These are phyloP conservation scores for Ceratobasidium sp. DNA, from an alignment of 1,284 basidiomycete species.

Conservation along the genomic window DNA sequence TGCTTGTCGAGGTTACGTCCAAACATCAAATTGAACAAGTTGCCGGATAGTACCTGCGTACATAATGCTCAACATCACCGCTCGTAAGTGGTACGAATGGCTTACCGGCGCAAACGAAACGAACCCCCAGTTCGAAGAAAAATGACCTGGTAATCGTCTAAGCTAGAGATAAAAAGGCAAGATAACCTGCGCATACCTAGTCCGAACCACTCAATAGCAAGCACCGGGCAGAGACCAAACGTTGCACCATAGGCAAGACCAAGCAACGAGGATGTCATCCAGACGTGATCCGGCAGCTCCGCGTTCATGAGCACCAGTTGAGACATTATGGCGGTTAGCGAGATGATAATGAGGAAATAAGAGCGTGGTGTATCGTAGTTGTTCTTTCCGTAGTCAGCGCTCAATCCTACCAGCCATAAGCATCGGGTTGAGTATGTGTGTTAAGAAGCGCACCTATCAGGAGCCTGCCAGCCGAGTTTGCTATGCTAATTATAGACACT, in stretches of 20 bases:
- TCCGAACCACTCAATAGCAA: slow-evolving; percentile 88
- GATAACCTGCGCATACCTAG: slow-evolving; percentile 58
- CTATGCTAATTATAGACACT: slow-evolving; percentile 84
- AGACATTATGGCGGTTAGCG: slow-evolving; percentile 71
- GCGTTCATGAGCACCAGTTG: slow-evolving; percentile 67
- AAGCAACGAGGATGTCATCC: slow-evolving; percentile 75
- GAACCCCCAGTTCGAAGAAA: slow-evolving; percentile 88
- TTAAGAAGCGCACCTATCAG: slow-evolving; percentile 64
- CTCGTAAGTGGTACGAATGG: background rate
- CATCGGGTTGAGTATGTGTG: background rate
- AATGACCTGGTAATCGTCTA: slow-evolving; percentile 58
- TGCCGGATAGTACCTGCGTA: slow-evolving; percentile 64
- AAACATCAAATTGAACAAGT: slow-evolving; percentile 84
- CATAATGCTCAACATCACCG: background rate
- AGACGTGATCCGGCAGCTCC: slow-evolving; percentile 68
- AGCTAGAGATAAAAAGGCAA: slow-evolving; percentile 3
- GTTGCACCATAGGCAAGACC: slow-evolving; percentile 80
- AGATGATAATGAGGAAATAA: slow-evolving; percentile 73
- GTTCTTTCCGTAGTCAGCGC: slow-evolving; percentile 75
- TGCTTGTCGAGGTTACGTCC: slow-evolving; percentile 81
- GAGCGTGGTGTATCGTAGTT: slow-evolving; percentile 68
- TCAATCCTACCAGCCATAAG: slow-evolving; percentile 59
- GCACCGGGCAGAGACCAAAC: slow-evolving; percentile 78
- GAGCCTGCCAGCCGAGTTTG: slow-evolving; percentile 84
- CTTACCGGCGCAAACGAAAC: slow-evolving; percentile 73